These are phyloP conservation scores for Termitomyces sp. DNA, from an alignment of 768 basidiomycete genomes.

Conservation along the genomic window DNA sequence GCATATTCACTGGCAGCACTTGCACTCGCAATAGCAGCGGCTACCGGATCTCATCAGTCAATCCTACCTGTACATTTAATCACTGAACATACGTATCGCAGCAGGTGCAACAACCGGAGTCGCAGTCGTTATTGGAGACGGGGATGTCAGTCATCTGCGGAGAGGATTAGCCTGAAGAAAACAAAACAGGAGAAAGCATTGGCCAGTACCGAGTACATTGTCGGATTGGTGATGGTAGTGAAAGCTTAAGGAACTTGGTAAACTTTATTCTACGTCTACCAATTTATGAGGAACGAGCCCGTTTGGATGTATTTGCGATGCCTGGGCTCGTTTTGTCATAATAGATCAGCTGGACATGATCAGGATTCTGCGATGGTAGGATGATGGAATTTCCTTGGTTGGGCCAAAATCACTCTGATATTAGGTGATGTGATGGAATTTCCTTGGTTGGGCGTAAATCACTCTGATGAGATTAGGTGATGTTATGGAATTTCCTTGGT, in stretches of 20 bases:
- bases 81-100: slow-evolving; percentile 4
- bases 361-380: no score
- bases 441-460: neutral
- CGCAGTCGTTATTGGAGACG: slow-evolving; percentile 6
- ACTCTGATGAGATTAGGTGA: neutral
- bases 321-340: neutral
- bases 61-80: neutral
- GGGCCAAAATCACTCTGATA: no score
- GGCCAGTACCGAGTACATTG: slow-evolving; percentile 9
- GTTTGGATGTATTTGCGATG: neutral
- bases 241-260: neutral
- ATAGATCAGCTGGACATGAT: neutral
- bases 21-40: slow-evolving; percentile 15
- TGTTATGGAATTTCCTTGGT: neutral
- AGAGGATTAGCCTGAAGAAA: neutral
- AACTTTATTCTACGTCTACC: neutral
- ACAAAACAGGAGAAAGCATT: neutral
- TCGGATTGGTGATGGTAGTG: neutral
- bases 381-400: no score
- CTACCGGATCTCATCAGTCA: neutral
- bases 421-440: neutral
- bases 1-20: slow-evolving; percentile 9
- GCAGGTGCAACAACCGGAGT: slow-evolving; percentile 9
- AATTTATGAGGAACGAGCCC: neutral
- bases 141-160: slow-evolving; percentile 1